Conservation (phyloP, 2,329 filamentous ascomycete species). For the Colletotrichum gloeosporioides region DNA sequence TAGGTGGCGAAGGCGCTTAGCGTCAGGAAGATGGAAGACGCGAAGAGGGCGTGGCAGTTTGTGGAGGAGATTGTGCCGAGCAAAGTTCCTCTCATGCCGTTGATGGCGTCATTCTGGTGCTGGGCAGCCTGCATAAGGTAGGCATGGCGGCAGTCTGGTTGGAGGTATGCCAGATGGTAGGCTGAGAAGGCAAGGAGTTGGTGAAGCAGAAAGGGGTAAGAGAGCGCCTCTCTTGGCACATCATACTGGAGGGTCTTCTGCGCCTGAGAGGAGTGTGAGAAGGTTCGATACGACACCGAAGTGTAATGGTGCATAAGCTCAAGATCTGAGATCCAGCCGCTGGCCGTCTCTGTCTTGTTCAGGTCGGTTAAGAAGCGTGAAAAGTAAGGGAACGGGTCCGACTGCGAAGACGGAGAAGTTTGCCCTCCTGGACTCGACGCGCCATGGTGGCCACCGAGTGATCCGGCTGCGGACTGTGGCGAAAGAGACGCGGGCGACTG, state of each 20-base stretch:
- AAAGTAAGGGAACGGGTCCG: conserved; percentile 26
- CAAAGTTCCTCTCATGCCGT: conserved; percentile 30
- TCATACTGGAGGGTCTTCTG: conserved; percentile 29
- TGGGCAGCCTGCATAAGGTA: conserved; percentile 34
- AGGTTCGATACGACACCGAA: conserved; percentile 31
- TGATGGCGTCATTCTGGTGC: conserved; percentile 37
- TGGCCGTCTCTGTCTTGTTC: conserved; percentile 24
- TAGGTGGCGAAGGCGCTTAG: conserved; percentile 36
- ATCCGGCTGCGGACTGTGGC: conserved; percentile 8
- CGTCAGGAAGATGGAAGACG: conserved; percentile 35
- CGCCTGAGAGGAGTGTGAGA: conserved; percentile 26
- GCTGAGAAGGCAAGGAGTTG: conserved; percentile 37
- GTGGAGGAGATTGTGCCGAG: conserved; percentile 30
- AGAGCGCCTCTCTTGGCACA: conserved; percentile 30
- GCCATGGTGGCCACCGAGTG: neutral
- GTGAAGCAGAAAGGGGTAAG: conserved; percentile 34
- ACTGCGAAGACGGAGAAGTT: neutral
- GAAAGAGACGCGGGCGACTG: conserved; percentile 10
- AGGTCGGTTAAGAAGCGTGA: conserved; percentile 27
- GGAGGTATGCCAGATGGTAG: conserved; percentile 32
- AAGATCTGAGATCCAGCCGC: conserved; percentile 38
- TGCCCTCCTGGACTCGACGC: conserved; percentile 1
- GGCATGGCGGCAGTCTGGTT: conserved; percentile 27
- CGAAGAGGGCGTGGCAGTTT: conserved; percentile 38
- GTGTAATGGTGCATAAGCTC: conserved; percentile 42